phyloP scores from a whole-genome alignment of 2,329 filamentous ascomycete genomes.

The Aspergillus arachidicola region DNA sequence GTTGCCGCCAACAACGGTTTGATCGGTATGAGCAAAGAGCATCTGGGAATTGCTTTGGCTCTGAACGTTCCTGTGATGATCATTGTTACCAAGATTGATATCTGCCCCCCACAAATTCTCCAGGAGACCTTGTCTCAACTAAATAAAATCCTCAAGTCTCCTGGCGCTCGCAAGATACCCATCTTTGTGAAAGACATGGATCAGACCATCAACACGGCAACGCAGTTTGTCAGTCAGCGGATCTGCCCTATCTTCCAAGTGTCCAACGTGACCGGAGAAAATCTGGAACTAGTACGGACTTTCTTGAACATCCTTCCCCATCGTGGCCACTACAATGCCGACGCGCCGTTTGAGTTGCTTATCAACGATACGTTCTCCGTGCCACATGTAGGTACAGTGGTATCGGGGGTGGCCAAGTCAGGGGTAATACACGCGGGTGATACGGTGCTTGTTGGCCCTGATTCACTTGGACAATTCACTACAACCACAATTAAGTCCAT shows the following conservation, averaged over 20 bases:
- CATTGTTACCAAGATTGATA: conserved; percentile 96
- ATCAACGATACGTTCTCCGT: conserved; percentile 98
- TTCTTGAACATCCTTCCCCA: conserved; percentile 96
- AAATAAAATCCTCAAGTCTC: conserved; percentile 89
- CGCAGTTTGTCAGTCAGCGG: conserved; percentile 90
- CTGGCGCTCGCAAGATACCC: conserved; percentile 90
- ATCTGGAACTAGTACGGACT: conserved; percentile 83
- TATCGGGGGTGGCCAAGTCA: conserved; percentile 88
- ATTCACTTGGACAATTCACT: conserved; percentile 85
- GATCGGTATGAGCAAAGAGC: conserved; percentile 98
- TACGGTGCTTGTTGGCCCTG: conserved; percentile 82
- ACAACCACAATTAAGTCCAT: conserved; percentile 88
- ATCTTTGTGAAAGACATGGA: conserved; percentile 91
- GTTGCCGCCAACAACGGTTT: conserved; percentile 97
- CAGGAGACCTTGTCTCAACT: conserved; percentile 91
- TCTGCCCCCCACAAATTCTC: conserved; percentile 92
- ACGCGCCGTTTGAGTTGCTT: conserved; percentile 89
- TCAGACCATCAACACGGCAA: conserved; percentile 91
- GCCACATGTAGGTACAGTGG: conserved; percentile 93
- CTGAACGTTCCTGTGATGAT: conserved; percentile 98
- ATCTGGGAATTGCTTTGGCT: conserved; percentile 89
- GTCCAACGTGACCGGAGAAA: conserved; percentile 93
- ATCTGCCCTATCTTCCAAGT: conserved; percentile 98
- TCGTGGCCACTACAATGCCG: conserved; percentile 86
- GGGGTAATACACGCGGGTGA: conserved; percentile 91